Conservation (phyloP, 805 yeast species). For the Metschnikowia santaceciliae region DNA sequence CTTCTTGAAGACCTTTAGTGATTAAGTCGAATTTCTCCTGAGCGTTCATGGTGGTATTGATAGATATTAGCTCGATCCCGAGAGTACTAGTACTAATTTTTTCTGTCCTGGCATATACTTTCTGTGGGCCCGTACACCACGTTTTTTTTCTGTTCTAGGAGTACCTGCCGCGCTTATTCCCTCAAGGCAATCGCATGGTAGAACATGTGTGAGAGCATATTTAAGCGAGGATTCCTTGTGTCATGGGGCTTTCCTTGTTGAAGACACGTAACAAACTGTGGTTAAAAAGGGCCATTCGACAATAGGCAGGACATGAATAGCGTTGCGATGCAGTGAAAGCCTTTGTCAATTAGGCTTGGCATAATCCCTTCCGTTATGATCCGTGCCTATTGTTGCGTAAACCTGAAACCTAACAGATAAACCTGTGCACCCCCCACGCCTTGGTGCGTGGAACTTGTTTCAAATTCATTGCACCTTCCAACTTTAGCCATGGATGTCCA, state of each 20-base stretch:
- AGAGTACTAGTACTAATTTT: constrained; percentile 1
- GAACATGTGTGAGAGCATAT: not conserved
- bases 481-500: not conserved
- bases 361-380: too few species aligned
- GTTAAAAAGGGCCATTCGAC: too few species aligned
- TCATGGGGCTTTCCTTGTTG: not conserved
- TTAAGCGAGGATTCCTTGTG: not conserved
- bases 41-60: constrained; percentile 40
- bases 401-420: too few species aligned
- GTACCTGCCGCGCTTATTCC: not conserved
- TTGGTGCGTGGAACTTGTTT: not conserved
- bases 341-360: not conserved
- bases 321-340: too few species aligned
- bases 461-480: not conserved
- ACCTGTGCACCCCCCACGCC: not conserved
- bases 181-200: too few species aligned
- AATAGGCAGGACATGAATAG: too few species aligned
- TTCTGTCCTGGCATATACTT: constrained; percentile 5
- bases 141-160: not conserved
- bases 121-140: constrained; percentile 1
- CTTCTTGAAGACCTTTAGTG: constrained; percentile 87
- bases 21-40: constrained; percentile 68
- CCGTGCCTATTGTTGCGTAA: too few species aligned
- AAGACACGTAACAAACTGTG: not conserved
- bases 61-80: not conserved